Conservation (phyloP, 116 monocot species). For the Papilionanthe hybrid region DNA sequence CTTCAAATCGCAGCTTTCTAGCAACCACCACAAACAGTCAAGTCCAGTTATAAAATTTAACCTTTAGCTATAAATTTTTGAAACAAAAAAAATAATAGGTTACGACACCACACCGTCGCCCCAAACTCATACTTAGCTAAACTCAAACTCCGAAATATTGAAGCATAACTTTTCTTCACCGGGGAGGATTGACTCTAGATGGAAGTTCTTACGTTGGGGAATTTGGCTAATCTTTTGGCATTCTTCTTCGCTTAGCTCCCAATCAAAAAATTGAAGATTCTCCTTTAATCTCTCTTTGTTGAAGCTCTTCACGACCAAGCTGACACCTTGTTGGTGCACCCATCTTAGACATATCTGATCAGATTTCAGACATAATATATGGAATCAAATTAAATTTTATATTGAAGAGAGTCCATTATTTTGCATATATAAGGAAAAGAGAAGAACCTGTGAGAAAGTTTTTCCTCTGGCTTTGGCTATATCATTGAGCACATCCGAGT, state of each 20-base stretch:
- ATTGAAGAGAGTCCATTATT: too few species aligned
- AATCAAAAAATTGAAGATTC: slow-evolving; percentile 38
- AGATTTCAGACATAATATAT: background rate
- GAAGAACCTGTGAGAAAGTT: slow-evolving; percentile 20
- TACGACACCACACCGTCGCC: too few species aligned
- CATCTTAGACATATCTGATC: slow-evolving; percentile 26
- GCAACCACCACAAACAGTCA: too few species aligned
- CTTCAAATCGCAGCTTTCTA: too few species aligned
- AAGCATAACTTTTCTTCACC: background rate
- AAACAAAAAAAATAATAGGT: too few species aligned
- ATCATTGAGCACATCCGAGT: slow-evolving; percentile 8
- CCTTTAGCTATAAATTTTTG: too few species aligned
- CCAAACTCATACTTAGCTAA: background rate
- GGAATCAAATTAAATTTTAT: too few species aligned
- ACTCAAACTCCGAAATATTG: background rate
- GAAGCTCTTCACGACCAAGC: slow-evolving; percentile 15
- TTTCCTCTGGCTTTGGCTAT: slow-evolving; percentile 26
- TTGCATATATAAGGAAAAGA: too few species aligned
- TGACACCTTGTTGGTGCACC: slow-evolving; percentile 29
- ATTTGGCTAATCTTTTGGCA: background rate
- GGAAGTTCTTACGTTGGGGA: background rate
- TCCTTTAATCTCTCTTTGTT: slow-evolving; percentile 29
- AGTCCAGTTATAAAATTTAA: too few species aligned
- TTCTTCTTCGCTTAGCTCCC: slow-evolving; percentile 29
- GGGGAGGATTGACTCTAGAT: background rate